phyloP scores from a whole-genome alignment of 495 filamentous ascomycete genomes.

The Penicillium chermesinum region DNA sequence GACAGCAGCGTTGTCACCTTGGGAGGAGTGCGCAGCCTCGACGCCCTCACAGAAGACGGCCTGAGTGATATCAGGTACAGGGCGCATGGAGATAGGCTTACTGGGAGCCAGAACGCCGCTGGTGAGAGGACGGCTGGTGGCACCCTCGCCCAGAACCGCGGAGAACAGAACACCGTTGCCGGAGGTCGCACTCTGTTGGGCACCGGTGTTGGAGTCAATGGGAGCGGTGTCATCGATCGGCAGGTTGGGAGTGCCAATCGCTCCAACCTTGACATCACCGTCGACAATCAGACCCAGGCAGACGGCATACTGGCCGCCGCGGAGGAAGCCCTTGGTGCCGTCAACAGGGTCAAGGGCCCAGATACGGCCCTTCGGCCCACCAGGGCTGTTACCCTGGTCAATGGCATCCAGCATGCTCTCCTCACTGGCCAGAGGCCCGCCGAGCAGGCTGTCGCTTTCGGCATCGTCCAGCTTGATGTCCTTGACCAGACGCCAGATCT shows the following conservation, averaged over 20 bases:
- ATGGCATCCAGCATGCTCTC: constrained; percentile 81
- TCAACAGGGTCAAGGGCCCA: constrained; percentile 98
- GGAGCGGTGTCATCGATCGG: constrained; percentile 72
- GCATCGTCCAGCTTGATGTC: constrained; percentile 65
- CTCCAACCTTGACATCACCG: constrained; percentile 91
- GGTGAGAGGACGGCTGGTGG: constrained; percentile 65
- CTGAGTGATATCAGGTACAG: constrained; percentile 63
- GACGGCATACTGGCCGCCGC: constrained; percentile 97
- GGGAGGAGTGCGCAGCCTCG: constrained; percentile 83
- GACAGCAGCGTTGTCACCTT: constrained; percentile 80
- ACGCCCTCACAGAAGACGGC: constrained; percentile 95
- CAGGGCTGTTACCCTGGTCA: constrained; percentile 73
- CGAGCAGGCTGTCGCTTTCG: constrained; percentile 59
- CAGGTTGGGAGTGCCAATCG: constrained; percentile 90
- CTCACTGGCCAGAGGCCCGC: constrained; percentile 62
- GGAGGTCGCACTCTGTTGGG: constrained; percentile 59
- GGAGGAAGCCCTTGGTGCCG: constrained; percentile 92
- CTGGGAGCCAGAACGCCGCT: constrained; percentile 52
- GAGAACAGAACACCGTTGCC: constrained; percentile 79
- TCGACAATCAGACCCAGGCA: constrained; percentile 88
- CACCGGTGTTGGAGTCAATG: constrained; percentile 60
- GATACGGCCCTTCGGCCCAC: constrained; percentile 76
- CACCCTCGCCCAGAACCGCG: constrained; percentile 69
- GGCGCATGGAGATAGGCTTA: constrained; percentile 70
- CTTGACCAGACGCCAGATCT: constrained; percentile 80